Percentiles rank a stretch among this genome's conserved stretches.
Evolutionary conservation across 1,139 yeast genomes (phyloP).

Genomic region (Blastobotrys ciferrii): DNA sequence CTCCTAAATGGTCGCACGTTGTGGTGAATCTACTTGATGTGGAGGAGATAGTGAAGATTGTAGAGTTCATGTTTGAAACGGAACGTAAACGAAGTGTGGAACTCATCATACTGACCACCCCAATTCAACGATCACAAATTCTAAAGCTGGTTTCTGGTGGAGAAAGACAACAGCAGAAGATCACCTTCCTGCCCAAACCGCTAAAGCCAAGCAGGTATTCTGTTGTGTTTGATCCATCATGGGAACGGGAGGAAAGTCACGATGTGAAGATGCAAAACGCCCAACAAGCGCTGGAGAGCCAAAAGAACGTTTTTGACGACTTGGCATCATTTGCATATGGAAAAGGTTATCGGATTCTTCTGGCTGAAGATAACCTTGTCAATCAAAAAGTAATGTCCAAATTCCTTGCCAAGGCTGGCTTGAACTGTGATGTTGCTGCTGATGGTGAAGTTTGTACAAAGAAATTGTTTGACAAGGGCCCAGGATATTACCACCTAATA

Average conservation of each 20-base stretch:
- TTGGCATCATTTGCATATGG: slow-evolving; percentile 40
- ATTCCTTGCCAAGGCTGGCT: slow-evolving; percentile 72
- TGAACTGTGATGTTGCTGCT: slow-evolving; percentile 67
- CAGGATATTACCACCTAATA: slow-evolving; percentile 56
- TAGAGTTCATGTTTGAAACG: slow-evolving; percentile 11
- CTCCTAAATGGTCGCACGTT: slow-evolving; percentile 26
- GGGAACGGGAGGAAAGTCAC: slow-evolving; percentile 28
- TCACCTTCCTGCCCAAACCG: slow-evolving; percentile 32
- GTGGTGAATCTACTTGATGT: slow-evolving; percentile 31
- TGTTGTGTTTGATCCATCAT: slow-evolving; percentile 32
- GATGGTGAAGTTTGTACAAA: slow-evolving; percentile 68
- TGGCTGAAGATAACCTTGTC: slow-evolving; percentile 85
- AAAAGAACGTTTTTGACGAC: slow-evolving; percentile 28
- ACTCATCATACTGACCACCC: slow-evolving; percentile 34
- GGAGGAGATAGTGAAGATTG: slow-evolving; percentile 25
- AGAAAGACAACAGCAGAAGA: slow-evolving; percentile 14
- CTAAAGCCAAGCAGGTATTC: slow-evolving; percentile 32
- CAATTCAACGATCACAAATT: slow-evolving; percentile 32
- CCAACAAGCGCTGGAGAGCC: slow-evolving; percentile 26
- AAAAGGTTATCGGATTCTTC: slow-evolving; percentile 52
- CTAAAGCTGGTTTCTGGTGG: slow-evolving; percentile 19
- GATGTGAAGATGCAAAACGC: slow-evolving; percentile 32
- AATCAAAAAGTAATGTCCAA: slow-evolving; percentile 85
- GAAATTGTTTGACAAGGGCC: slow-evolving; percentile 40
- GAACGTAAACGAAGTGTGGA: slow-evolving; percentile 18